Base-by-base conservation (phyloP, 306 rosid species). In the Hippophae gyantsensis region DNA sequence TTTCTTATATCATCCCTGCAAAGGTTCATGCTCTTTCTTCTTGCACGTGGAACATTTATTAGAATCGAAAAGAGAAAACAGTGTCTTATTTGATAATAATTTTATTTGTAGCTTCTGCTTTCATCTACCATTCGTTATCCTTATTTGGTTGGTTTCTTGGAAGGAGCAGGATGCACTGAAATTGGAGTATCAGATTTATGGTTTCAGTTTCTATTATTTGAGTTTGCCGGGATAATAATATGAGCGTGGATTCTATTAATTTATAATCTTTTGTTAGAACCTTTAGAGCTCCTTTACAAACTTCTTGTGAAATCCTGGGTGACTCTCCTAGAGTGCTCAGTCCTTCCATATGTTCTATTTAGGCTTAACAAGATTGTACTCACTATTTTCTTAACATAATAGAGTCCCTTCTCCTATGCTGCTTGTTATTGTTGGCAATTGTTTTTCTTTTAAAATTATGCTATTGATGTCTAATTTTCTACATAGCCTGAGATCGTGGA, bases 1-100 rank as follows among this genome's bases (percentile, higher is more conserved):
- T 88, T 83, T 88, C 71, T 92, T 57, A 42, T 92, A 54, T 92
- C 96, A 12, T 88, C 99, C 54, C 71, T 92, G 5, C 75, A 86
- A 73, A 88, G 99, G 99, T 92, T 68, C 70, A 59, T 57, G 56
- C 58, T 63, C 68, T 10, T 7, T 46, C 48, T 73, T 54, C 52
- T 59, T 52, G 40, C 5, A 27, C 61, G 23, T 25, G 13, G 0
- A 38, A 13, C 40, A 18, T 40, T 52, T 41, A 40, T 43, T 1
- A 13, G 10, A 42, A 47, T 45, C 49, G 10, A 23, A 13, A 49
- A 49, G 14, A 32, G 38, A 32, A 32, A 32, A 32, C 4, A 4
- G 38, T 32, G 25, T 13, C 14, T 13, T 49, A 11, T 12, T 49
- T 13, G 53, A 49, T 12, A 12, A 10, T 49, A 23, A 13, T 12